Evolutionary conservation across 495 filamentous ascomycete species (phyloP).

Genomic region (Aspergillus campestris): DNA sequence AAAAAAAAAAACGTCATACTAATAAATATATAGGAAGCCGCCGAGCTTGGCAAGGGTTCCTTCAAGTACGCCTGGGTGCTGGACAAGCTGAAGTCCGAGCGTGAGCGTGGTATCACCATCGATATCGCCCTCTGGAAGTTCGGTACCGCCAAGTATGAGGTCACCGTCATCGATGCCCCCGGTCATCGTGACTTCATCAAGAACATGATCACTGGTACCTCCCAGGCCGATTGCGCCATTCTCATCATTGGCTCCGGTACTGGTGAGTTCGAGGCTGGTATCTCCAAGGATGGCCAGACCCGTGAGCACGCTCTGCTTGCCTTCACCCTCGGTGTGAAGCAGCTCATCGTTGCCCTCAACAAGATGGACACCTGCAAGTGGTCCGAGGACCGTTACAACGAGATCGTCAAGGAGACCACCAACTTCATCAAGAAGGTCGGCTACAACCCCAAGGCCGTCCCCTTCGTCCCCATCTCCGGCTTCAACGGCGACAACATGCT

Average conservation of each 20-base stretch:
- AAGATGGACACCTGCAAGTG: slow-evolving; percentile 99
- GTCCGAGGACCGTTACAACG: slow-evolving; percentile 90
- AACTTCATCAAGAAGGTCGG: slow-evolving; percentile 99
- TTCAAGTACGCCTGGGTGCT: slow-evolving; percentile 99
- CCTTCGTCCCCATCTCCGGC: slow-evolving; percentile 99
- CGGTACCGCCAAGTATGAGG: slow-evolving; percentile 97
- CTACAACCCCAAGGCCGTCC: slow-evolving; percentile 97
- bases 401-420: slow-evolving; percentile 99
- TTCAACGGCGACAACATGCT: slow-evolving; percentile 99
- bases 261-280: slow-evolving; percentile 99
- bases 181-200: slow-evolving; percentile 99
- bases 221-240: slow-evolving; percentile 98
- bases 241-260: slow-evolving; percentile 99
- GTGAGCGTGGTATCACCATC: slow-evolving; percentile 99
- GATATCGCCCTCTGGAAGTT: slow-evolving; percentile 99
- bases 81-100: slow-evolving; percentile 99
- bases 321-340: slow-evolving; percentile 99
- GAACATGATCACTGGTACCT: slow-evolving; percentile 99
- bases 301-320: slow-evolving; percentile 99
- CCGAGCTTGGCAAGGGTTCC: slow-evolving; percentile 99
- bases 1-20: slow-evolving; percentile 23
- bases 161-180: slow-evolving; percentile 98
- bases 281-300: slow-evolving; percentile 99
- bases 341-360: slow-evolving; percentile 99
- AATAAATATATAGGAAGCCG: slow-evolving; percentile 68